Conservation (phyloP, 129 eudicot species). For the Arctium lappa region DNA sequence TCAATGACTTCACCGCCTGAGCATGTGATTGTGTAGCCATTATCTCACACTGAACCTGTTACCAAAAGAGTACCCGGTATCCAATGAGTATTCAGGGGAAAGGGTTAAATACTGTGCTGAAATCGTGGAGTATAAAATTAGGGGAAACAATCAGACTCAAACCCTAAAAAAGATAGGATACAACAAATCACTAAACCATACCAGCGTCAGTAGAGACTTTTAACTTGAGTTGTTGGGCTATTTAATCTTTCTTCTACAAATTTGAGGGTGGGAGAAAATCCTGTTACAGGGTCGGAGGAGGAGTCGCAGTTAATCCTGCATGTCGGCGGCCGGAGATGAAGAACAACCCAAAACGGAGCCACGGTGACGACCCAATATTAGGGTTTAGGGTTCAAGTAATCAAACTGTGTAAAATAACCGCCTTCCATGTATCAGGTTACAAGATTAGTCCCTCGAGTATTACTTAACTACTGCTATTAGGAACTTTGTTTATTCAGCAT, state of each 20-base stretch:
- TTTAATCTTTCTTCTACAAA: neutral
- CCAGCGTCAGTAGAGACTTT: neutral
- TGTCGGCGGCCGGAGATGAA: neutral
- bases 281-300: too few relatives aligned
- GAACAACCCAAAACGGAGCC: neutral
- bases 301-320: neutral
- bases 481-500: too few relatives aligned
- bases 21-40: constrained; percentile 77
- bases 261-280: neutral
- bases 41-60: constrained; percentile 17
- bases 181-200: neutral
- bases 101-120: neutral
- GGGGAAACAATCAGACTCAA: neutral
- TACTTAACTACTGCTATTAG: neutral
- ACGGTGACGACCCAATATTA: neutral
- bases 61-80: neutral
- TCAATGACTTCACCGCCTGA: constrained; percentile 76
- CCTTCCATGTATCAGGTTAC: neutral
- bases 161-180: neutral
- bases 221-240: neutral
- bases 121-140: neutral
- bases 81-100: neutral
- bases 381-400: constrained; percentile 15
- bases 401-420: neutral
- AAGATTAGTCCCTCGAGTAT: neutral